Conservation (phyloP, 2,329 filamentous ascomycete species). For the Cladophialophora exuberans region DNA sequence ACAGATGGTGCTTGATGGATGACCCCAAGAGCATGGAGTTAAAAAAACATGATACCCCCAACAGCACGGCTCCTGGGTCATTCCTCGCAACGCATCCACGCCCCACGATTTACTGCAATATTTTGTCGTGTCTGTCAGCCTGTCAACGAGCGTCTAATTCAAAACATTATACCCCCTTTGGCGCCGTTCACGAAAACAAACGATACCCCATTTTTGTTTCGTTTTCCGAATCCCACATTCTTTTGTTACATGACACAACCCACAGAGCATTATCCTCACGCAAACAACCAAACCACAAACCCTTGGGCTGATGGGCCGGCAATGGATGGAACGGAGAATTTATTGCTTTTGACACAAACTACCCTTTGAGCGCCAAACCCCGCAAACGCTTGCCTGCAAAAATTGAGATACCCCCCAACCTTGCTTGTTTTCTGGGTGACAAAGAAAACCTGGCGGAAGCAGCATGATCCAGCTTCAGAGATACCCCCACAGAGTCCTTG, state of each 20-base stretch:
- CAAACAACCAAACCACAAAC: neutral
- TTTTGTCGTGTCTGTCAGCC: conserved; percentile 1
- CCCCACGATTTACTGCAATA: neutral
- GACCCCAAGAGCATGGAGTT: neutral
- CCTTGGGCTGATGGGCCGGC: conserved; percentile 9
- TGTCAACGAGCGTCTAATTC: conserved; percentile 26
- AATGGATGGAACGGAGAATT: conserved; percentile 18
- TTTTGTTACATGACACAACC: too few relatives aligned
- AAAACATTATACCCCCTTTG: conserved; percentile 24
- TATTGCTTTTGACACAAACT: conserved; percentile 17
- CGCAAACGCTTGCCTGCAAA: neutral
- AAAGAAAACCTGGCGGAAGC: conserved; percentile 17
- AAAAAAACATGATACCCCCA: neutral
- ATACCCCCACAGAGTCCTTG: conserved; percentile 28
- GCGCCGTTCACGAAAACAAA: conserved; percentile 15
- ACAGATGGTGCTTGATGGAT: conserved; percentile 7
- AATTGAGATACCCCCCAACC: conserved; percentile 27
- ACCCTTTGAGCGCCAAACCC: too few relatives aligned
- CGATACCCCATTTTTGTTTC: conserved; percentile 17
- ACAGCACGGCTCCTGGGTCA: too few relatives aligned
- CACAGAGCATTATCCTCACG: neutral
- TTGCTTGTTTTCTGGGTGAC: conserved; percentile 1
- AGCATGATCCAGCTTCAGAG: conserved; percentile 20
- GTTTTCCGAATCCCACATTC: neutral
- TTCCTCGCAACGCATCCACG: neutral